Percentiles rank a stretch among this genome's conserved stretches.
These are phyloP conservation scores for Hylodesmum podocarpum DNA, from an alignment of 306 rosid species.

Conservation along the genomic window DNA sequence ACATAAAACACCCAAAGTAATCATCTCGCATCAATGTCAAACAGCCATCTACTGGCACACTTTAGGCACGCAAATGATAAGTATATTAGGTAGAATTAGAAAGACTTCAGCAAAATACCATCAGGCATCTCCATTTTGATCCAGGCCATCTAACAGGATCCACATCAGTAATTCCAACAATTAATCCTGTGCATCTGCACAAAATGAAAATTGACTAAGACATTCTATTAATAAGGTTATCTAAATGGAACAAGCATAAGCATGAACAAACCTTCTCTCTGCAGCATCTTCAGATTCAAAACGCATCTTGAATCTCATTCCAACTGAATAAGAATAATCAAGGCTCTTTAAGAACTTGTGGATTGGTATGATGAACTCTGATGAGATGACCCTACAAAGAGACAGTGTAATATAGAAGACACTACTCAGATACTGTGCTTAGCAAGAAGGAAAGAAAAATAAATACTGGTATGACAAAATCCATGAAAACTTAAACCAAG, in stretches of 20 bases:
- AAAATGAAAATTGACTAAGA: slow-evolving; percentile 9
- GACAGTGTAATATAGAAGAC: not conserved
- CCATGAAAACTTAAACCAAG: slow-evolving; percentile 10
- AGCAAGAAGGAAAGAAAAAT: not conserved
- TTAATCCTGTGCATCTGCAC: slow-evolving; percentile 71
- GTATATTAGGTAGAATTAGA: not conserved
- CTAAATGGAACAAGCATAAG: slow-evolving; percentile 13
- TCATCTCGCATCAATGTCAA: not conserved
- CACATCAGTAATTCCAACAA: slow-evolving; percentile 62
- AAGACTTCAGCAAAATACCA: slow-evolving; percentile 40
- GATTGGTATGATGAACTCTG: slow-evolving; percentile 72
- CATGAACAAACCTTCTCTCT: slow-evolving; percentile 63
- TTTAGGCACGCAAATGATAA: not conserved
- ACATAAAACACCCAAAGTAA: not conserved
- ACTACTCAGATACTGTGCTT: slow-evolving; percentile 4
- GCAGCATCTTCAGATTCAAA: slow-evolving; percentile 82
- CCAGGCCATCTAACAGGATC: slow-evolving; percentile 90
- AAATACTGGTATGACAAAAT: not conserved
- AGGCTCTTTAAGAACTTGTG: slow-evolving; percentile 69
- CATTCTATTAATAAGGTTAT: not conserved
- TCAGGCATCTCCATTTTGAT: slow-evolving; percentile 86
- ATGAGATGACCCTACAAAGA: slow-evolving; percentile 63
- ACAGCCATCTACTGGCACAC: not conserved
- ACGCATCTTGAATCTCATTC: slow-evolving; percentile 86
- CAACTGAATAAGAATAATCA: slow-evolving; percentile 62